Conservation (phyloP, 176 grass and related monocot species). For the Saccharum spontaneum region DNA sequence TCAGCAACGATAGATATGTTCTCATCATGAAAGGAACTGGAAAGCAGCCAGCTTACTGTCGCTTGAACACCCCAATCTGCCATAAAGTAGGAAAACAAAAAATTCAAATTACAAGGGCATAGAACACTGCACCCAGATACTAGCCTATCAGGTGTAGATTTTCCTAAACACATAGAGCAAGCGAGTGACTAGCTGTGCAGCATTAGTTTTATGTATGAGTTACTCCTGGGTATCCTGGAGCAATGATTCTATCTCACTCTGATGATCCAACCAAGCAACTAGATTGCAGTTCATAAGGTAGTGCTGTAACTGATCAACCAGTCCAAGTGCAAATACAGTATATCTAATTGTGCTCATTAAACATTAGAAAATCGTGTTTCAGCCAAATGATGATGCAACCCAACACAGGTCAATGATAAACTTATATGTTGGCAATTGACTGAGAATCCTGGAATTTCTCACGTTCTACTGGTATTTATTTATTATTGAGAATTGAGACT, state of each 20-base stretch:
- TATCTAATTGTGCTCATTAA: background rate
- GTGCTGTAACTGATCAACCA: background rate
- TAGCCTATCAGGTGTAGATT: background rate
- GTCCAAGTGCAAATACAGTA: constrained; percentile 14
- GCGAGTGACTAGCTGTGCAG: background rate
- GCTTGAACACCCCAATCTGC: constrained; percentile 97
- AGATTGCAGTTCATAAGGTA: background rate
- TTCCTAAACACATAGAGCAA: background rate
- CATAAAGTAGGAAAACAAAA: constrained; percentile 8
- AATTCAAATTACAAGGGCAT: background rate
- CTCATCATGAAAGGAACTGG: constrained; percentile 61
- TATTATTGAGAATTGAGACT: background rate
- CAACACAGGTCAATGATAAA: background rate
- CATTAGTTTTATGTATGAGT: background rate
- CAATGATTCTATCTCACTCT: background rate
- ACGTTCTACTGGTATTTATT: background rate
- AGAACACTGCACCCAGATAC: background rate
- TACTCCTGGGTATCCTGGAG: background rate
- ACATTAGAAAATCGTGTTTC: background rate
- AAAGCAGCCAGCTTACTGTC: constrained; percentile 81
- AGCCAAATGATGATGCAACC: background rate
- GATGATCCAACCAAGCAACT: background rate
- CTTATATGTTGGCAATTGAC: background rate
- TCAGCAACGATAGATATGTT: constrained; percentile 72
- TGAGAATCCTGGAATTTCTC: background rate